These are phyloP conservation scores for Phytophthora fragariae DNA, from an alignment of 352 stramenopile species.

Conservation along the genomic window DNA sequence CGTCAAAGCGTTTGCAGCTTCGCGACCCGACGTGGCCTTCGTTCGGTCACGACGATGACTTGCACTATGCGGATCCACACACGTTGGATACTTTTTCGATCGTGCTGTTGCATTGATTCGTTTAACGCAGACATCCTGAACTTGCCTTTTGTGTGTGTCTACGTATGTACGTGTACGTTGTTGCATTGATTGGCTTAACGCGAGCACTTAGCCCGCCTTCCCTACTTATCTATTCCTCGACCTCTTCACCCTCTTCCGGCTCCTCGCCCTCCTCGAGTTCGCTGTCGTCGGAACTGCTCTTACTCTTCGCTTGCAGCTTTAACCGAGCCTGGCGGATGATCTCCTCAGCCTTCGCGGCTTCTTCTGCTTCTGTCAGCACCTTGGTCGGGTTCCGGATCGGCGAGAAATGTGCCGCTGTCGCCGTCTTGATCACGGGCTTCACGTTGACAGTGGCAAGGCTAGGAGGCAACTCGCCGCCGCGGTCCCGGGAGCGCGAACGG, in stretches of 20 bases:
- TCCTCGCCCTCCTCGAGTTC: conserved; percentile 76
- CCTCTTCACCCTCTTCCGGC: conserved; percentile 47
- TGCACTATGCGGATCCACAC: neutral
- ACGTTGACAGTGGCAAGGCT: conserved; percentile 28
- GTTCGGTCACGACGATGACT: neutral
- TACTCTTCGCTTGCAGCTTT: conserved; percentile 60
- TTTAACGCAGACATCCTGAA: neutral
- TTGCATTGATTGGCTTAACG: neutral
- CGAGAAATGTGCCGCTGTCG: conserved; percentile 17
- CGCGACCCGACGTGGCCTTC: neutral
- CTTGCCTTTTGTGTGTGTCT: neutral
- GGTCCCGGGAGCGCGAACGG: conserved; percentile 33
- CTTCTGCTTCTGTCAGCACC: conserved; percentile 48
- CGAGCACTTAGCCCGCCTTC: no score
- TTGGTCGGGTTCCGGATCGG: conserved; percentile 26
- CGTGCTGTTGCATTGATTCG: neutral
- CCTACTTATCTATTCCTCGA: conserved; percentile 25
- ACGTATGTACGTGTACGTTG: no score
- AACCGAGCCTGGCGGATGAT: conserved; percentile 75
- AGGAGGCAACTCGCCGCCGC: conserved; percentile 26
- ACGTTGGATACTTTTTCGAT: conserved; percentile 1
- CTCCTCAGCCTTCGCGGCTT: conserved; percentile 64
- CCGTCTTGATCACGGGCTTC: conserved; percentile 11
- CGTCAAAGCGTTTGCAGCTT: neutral
- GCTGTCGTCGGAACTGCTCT: conserved; percentile 38